Evolutionary conservation across 345 rosid species (phyloP).

Genomic region (Rhizophora apiculata): DNA sequence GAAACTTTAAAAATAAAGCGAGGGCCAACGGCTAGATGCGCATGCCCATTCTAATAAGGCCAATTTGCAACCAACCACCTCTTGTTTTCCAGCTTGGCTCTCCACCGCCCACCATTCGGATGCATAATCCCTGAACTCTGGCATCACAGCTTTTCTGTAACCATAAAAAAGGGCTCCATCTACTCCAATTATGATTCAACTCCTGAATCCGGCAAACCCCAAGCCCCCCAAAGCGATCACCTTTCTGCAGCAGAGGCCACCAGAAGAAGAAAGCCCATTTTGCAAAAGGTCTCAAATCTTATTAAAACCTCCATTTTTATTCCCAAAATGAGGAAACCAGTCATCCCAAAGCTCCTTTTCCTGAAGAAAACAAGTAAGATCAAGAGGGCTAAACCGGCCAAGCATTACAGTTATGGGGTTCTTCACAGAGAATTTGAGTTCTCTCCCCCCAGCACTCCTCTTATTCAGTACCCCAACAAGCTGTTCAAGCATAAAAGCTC

Average conservation of each 20-base stretch:
- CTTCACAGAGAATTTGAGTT: constrained; percentile 42
- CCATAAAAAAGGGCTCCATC: constrained; percentile 8
- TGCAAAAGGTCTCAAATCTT: constrained; percentile 31
- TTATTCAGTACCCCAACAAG: neutral
- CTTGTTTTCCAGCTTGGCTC: constrained; percentile 27
- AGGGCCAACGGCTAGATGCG: constrained; percentile 38
- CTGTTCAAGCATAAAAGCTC: neutral
- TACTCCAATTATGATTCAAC: neutral
- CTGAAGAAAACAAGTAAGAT: constrained; percentile 33
- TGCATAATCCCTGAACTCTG: neutral
- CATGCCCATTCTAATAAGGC: neutral
- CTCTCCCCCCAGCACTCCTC: constrained; percentile 44
- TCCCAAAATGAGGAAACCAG: constrained; percentile 33
- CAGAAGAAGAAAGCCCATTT: constrained; percentile 22
- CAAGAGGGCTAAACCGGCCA: constrained; percentile 28
- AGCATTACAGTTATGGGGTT: constrained; percentile 33
- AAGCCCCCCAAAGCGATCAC: no score
- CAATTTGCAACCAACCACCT: constrained; percentile 29
- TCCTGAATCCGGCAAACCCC: neutral
- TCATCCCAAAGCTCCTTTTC: constrained; percentile 29
- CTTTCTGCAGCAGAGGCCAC: no score
- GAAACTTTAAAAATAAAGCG: neutral
- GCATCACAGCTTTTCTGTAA: neutral
- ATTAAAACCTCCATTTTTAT: constrained; percentile 27
- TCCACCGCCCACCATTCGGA: neutral